Base-by-base conservation (phyloP, 345 rosid species). In the Hirschfeldia incana region DNA sequence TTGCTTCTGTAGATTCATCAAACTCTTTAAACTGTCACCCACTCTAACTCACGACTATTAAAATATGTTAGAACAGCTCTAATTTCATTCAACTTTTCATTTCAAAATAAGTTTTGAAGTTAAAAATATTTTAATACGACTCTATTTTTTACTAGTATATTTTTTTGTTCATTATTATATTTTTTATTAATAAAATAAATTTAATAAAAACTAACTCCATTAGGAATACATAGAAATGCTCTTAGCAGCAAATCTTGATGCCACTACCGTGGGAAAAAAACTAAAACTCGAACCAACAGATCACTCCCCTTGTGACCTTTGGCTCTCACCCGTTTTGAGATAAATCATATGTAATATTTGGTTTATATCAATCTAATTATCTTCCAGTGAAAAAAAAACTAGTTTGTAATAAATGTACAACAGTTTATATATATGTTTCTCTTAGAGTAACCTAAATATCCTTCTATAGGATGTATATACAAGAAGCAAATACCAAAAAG, bases 181-280 rank as follows among this genome's bases (percentile, higher is more conserved):
- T 21, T 21, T 21, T 21, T 21, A 21, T 21, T 21, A 21, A 21
- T 21, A 21, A 21, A 21, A 21, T 21, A 21, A 21, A 21, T 21
- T 21, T 21, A 21, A 21, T 21, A 21, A 21, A 21, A 21, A 21
- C 21, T 21, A 21, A 21, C 21, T 21, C 21, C 21, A 21, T 21
- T 21, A 21, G 21, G 21, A 21, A 21, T 21, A 21, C 21, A 21
- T 21, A 21, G 21, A 21, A 21, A 21, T 21, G 21, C 21, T 21
- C 21, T 88, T 93, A 7, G 84, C 85, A 6, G 97, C 94, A 78
- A 93, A 91, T 39, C 94, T 85, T 29, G 93, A 90, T 1, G 90
- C 94, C 3, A 82, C 75, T 29, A 93, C 34, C 10, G 97, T 90
- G 26, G 98, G 84, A 17, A 87, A 85, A 10, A 93, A 49, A 72